These are phyloP conservation scores for Chaetomium olivaceum DNA, from an alignment of 2,329 filamentous ascomycete genomes.

Conservation along the genomic window DNA sequence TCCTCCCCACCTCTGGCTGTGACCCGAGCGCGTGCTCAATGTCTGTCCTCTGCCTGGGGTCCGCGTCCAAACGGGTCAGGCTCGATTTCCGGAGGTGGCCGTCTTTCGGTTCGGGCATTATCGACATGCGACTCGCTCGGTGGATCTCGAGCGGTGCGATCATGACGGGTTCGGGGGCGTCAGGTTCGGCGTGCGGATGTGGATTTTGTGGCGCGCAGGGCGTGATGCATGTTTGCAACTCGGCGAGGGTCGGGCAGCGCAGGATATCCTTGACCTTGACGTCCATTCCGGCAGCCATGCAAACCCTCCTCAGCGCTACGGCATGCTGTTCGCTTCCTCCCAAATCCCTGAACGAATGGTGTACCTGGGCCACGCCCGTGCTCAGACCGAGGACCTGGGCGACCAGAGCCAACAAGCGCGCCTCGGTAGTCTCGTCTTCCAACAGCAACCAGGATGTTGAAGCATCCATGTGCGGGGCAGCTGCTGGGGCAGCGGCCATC, in stretches of 20 bases:
- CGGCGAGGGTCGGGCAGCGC: constrained; percentile 46
- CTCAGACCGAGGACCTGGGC: constrained; percentile 43
- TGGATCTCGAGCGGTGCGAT: constrained; percentile 34
- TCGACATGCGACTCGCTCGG: constrained; percentile 29
- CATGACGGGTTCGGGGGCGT: constrained; percentile 29
- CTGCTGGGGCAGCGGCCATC: constrained; percentile 28
- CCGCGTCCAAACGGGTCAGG: constrained; percentile 28
- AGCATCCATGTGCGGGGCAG: constrained; percentile 27
- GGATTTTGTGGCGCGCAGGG: constrained; percentile 34
- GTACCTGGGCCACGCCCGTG: constrained; percentile 37
- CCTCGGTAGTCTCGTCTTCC: constrained; percentile 31
- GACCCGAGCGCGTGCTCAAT: constrained; percentile 45
- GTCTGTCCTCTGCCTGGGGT: constrained; percentile 29
- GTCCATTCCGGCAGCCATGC: constrained; percentile 41
- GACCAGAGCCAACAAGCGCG: constrained; percentile 31
- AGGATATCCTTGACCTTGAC: constrained; percentile 45
- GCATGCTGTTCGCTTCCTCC: constrained; percentile 45
- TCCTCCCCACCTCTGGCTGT: constrained; percentile 44
- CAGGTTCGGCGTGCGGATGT: constrained; percentile 17
- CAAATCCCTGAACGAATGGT: constrained; percentile 48
- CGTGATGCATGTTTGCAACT: constrained; percentile 46
- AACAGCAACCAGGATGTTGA: constrained; percentile 32
- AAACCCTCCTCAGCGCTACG: constrained; percentile 38
- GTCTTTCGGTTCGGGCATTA: constrained; percentile 18
- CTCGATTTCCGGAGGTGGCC: constrained; percentile 32